phyloP scores from a whole-genome alignment of 169 alveolate species.

The Ichthyophthirius multifiliis region DNA sequence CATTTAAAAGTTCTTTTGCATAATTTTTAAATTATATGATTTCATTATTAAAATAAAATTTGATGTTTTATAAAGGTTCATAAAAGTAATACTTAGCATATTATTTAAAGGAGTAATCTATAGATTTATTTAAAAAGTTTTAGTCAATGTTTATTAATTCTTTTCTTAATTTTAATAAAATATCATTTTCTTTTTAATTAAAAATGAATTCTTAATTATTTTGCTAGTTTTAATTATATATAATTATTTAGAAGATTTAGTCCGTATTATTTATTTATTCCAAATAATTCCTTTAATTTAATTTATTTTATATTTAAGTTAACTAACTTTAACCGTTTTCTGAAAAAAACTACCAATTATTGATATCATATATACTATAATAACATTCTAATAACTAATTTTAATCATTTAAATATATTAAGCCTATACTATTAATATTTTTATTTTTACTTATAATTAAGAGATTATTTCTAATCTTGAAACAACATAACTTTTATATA shows the following conservation, averaged over 20 bases:
- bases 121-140: neutral
- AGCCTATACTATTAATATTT: no score
- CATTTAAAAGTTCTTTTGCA: neutral
- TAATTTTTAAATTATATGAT: neutral
- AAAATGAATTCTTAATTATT: no score
- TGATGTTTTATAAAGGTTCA: neutral
- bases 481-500: no score
- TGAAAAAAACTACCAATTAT: no score
- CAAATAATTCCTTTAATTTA: no score
- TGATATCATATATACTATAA: no score
- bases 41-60: neutral
- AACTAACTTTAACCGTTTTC: no score
- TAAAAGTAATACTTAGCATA: neutral
- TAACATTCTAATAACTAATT: no score
- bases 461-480: no score
- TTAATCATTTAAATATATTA: no score
- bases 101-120: neutral
- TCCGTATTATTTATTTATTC: neutral
- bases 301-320: no score
- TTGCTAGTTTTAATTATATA: neutral
- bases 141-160: neutral
- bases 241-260: neutral
- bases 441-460: no score
- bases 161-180: neutral
- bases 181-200: neutral